Conservation (phyloP, 208 protist species). For the Lotmaria passim region DNA sequence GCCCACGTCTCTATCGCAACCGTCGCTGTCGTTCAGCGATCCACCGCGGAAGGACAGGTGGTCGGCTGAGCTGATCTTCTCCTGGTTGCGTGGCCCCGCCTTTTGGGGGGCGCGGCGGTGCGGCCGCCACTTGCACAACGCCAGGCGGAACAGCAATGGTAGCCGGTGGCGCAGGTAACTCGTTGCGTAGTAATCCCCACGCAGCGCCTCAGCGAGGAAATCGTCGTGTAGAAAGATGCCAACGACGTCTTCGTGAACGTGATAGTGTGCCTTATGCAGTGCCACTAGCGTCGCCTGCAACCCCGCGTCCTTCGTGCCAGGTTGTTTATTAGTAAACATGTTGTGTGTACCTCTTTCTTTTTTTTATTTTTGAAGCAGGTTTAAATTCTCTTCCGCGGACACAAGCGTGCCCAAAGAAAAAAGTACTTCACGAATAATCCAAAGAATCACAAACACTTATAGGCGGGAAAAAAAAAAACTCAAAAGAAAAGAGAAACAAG, state of each 20-base stretch:
- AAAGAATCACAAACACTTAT: not conserved
- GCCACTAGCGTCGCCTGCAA: conserved; percentile 25
- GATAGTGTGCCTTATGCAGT: conserved; percentile 25
- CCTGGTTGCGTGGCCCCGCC: not conserved
- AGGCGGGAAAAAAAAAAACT: not conserved
- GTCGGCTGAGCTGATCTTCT: not conserved
- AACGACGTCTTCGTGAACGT: conserved; percentile 21
- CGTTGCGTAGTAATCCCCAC: conserved; percentile 27
- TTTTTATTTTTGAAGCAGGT: not conserved
- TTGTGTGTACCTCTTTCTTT: not conserved
- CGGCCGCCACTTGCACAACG: conserved; percentile 28
- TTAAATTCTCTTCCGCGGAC: not conserved
- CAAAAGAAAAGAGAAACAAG: not conserved
- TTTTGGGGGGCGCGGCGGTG: not conserved
- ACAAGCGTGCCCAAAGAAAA: not conserved
- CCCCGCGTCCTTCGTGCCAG: conserved; percentile 8
- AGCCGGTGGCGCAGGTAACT: conserved; percentile 38
- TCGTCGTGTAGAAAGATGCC: conserved; percentile 35
- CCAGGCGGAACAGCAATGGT: conserved; percentile 35
- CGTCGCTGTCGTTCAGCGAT: not conserved
- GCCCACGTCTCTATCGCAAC: not conserved
- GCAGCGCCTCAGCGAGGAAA: conserved; percentile 35
- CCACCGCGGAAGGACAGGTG: not conserved
- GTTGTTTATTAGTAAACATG: conserved; percentile 15
- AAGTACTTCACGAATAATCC: not conserved